phyloP scores from a whole-genome alignment of 2,329 filamentous ascomycete species.

The Colletotrichum sp. region DNA sequence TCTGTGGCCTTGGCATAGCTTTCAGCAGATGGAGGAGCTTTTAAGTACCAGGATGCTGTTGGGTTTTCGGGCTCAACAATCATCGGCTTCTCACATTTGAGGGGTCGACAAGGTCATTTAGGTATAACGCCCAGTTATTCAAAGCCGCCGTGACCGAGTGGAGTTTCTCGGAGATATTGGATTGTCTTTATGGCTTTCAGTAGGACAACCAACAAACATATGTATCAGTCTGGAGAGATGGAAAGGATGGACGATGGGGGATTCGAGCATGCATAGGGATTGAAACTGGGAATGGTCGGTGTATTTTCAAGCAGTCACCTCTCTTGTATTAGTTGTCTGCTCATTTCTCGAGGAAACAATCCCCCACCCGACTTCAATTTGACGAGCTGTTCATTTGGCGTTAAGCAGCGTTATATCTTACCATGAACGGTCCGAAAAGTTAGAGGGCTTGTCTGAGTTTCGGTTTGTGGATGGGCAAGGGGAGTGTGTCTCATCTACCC shows the following conservation, averaged over 20 bases:
- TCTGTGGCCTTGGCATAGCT: not conserved
- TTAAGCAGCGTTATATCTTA: too few relatives aligned
- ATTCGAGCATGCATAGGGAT: too few relatives aligned
- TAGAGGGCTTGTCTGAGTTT: too few relatives aligned
- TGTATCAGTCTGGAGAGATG: accelerated
- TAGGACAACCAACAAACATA: accelerated
- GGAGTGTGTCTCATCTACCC: accelerated
- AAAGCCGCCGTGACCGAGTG: accelerated
- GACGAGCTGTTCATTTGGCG: too few relatives aligned
- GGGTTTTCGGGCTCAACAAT: not conserved
- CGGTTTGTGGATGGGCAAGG: accelerated
- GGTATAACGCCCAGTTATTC: accelerated
- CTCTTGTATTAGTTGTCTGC: too few relatives aligned
- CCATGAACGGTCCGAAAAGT: too few relatives aligned
- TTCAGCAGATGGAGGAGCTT: accelerated
- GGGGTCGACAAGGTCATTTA: not conserved
- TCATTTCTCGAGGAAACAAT: too few relatives aligned
- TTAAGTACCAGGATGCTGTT: not conserved
- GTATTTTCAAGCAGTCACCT: too few relatives aligned
- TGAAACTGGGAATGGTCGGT: too few relatives aligned
- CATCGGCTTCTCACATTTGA: not conserved
- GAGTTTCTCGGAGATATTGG: accelerated
- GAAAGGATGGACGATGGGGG: accelerated
- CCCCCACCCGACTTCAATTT: too few relatives aligned
- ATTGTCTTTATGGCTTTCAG: accelerated